Percentiles rank a stretch among this genome's conserved stretches.
Evolutionary conservation across 441 rosid genomes (phyloP).

Genomic region (Adansonia rubrostipa): DNA sequence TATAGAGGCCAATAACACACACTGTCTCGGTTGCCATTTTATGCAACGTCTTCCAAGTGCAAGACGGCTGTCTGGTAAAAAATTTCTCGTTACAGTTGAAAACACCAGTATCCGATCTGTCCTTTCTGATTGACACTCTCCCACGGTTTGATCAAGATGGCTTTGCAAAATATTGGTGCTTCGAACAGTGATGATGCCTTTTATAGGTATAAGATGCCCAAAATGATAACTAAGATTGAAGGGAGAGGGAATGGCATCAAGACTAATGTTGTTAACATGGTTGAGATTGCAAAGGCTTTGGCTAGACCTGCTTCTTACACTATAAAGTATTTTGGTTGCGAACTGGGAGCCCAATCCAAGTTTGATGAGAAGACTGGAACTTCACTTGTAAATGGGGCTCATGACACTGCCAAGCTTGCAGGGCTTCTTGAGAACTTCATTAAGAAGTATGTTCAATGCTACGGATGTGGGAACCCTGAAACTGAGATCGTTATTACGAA

Average conservation of each 20-base stretch:
- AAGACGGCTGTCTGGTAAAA: conserved; percentile 18
- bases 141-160: conserved; percentile 53
- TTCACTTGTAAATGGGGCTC: conserved; percentile 87
- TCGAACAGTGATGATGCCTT: conserved; percentile 93
- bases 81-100: conserved; percentile 13
- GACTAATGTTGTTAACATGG: conserved; percentile 90
- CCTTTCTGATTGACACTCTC: not conserved
- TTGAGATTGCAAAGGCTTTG: conserved; percentile 94
- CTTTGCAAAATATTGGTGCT: conserved; percentile 90
- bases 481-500: conserved; percentile 80
- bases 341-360: conserved; percentile 95
- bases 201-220: conserved; percentile 98
- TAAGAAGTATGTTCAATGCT: conserved; percentile 93
- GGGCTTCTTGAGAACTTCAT: conserved; percentile 80
- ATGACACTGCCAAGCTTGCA: conserved; percentile 79
- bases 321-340: conserved; percentile 88
- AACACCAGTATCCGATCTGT: conserved; percentile 10
- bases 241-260: conserved; percentile 98
- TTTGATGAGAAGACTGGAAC: conserved; percentile 85
- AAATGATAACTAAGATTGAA: conserved; percentile 90
- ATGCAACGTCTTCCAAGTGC: conserved; percentile 37
- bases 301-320: conserved; percentile 86
- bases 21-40: conserved; percentile 38
- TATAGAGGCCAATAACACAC: conserved; percentile 37
- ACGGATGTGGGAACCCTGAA: conserved; percentile 95